Percentiles rank a stretch among this genome's conserved stretches.
Conservation (phyloP, 2,329 filamentous ascomycete species). For the Sordariomycetes sp. region DNA sequence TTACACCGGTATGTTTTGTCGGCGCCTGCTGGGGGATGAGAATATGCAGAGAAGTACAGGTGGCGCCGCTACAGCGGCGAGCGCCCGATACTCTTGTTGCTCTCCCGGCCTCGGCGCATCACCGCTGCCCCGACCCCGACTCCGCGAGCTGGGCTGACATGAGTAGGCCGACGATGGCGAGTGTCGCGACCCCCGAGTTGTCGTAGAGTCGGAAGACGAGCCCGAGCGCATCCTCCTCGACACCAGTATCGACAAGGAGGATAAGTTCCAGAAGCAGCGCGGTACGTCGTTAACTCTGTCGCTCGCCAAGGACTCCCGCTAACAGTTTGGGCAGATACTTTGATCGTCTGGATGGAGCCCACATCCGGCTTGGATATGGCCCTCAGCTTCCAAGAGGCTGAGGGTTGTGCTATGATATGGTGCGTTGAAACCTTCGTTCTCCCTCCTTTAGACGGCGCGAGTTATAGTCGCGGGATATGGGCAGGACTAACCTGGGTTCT, state of each 20-base stretch:
- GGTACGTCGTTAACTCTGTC: constrained; percentile 32
- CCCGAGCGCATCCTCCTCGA: constrained; percentile 73
- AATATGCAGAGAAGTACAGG: not conserved
- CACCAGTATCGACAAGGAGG: constrained; percentile 82
- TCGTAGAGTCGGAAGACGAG: constrained; percentile 88
- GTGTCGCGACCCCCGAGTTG: constrained; percentile 72
- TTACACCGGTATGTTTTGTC: constrained; percentile 49
- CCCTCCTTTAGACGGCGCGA: not conserved
- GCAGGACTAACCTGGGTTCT: not conserved
- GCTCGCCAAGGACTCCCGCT: not conserved
- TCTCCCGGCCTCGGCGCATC: not conserved
- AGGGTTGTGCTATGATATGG: constrained; percentile 90
- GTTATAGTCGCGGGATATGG: not conserved
- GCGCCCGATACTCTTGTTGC: not conserved
- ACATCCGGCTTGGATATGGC: constrained; percentile 86
- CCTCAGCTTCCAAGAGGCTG: constrained; percentile 92
- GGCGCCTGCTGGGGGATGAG: not conserved
- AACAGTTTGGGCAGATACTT: constrained; percentile 51
- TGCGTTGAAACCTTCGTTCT: constrained; percentile 23
- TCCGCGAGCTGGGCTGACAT: constrained; percentile 4
- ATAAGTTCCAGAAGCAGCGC: constrained; percentile 98
- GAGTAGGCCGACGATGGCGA: constrained; percentile 39
- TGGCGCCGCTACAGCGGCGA: not conserved
- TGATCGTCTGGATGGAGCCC: constrained; percentile 95
- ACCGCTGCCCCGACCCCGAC: not conserved